Evolutionary conservation across 2,329 filamentous ascomycete genomes (phyloP).

Genomic region (Hysterium pulicare): DNA sequence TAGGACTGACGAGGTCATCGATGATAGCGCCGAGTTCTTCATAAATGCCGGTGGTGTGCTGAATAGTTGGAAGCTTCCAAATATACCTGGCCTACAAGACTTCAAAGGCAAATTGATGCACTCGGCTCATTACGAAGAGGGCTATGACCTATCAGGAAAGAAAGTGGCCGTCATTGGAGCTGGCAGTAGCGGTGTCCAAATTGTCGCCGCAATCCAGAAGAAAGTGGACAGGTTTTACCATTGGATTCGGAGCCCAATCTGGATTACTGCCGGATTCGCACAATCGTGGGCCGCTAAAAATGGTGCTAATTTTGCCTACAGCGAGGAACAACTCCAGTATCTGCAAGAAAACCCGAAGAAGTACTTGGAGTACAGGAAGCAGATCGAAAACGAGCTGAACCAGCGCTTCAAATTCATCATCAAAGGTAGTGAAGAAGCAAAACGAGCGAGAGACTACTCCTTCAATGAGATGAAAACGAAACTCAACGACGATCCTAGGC

Average conservation of each 20-base stretch:
- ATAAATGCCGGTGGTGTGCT: slow-evolving; percentile 40
- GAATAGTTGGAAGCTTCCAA: slow-evolving; percentile 44
- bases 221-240: slow-evolving; percentile 40
- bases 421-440: slow-evolving; percentile 47
- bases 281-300: slow-evolving; percentile 47
- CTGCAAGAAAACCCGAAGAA: slow-evolving; percentile 41
- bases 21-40: slow-evolving; percentile 29
- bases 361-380: slow-evolving; percentile 48
- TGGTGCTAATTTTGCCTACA: slow-evolving; percentile 46
- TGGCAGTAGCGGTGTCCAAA: slow-evolving; percentile 42
- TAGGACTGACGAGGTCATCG: slow-evolving; percentile 20
- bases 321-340: slow-evolving; percentile 38
- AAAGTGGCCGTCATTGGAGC: slow-evolving; percentile 43
- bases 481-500: slow-evolving; percentile 35
- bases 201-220: slow-evolving; percentile 40
- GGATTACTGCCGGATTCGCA: slow-evolving; percentile 49
- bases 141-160: slow-evolving; percentile 35
- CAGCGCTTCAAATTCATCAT: slow-evolving; percentile 53
- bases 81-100: slow-evolving; percentile 36
- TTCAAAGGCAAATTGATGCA: slow-evolving; percentile 46
- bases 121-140: slow-evolving; percentile 41
- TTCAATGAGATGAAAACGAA: slow-evolving; percentile 41
- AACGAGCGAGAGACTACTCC: slow-evolving; percentile 39
- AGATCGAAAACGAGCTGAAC: slow-evolving; percentile 51
- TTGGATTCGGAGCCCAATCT: slow-evolving; percentile 44